Base-by-base conservation (phyloP, 139 green algal species). In the Chlamydomonas sphaeroides region DNA sequence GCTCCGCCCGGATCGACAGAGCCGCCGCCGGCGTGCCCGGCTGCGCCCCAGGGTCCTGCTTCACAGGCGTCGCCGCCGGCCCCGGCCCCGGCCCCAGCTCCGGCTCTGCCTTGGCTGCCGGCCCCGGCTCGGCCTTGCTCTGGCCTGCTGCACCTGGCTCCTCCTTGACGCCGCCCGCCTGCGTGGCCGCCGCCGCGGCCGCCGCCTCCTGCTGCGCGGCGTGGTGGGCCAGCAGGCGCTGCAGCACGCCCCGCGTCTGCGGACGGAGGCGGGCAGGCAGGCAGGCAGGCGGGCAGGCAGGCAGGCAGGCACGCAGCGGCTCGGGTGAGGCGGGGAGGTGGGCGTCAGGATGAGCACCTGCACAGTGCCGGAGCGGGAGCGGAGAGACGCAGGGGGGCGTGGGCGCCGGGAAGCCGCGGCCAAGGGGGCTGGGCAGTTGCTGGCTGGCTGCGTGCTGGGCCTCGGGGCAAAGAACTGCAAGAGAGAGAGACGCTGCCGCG, bases 221-320 rank as follows among this genome's bases (percentile, higher is more conserved):
- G 1, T 69, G 49, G 10, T 73, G 18, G 32, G 56, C 41, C 39
- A 57, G 57, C 57, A 79, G 68, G 35, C 57, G 69, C 57, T 86
- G 80, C 80, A 86, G 68, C 32, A 79, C 74, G 57, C 65, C 51
- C 3, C 70, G 68, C 41, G 70, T 57, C 79, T 71, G 68, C 36
- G 51, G 39, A 5, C 36, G 78, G 23, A 26, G 33, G 32, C 35
- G 33, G 53, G 38, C 14, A 14, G 18, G 39, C n/a, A n/a, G 20
- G 73, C 56, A 69, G 66, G 65, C 35, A 14, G 35, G 51, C 51
- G 28, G 48, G 11, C 18, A 45, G 8, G 51, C 30, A 51, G 36
- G 8, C 5, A 42, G 28, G 17, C 8, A 48, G 11, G 5, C 48
- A 7, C 11, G 14, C 70, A 79, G 17, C 49, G 15, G 70, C 48